Percentiles rank a stretch among this genome's conserved stretches.
Conservation (phyloP, 2,329 filamentous ascomycete genomes). For the Ophiostoma tasmaniense region DNA sequence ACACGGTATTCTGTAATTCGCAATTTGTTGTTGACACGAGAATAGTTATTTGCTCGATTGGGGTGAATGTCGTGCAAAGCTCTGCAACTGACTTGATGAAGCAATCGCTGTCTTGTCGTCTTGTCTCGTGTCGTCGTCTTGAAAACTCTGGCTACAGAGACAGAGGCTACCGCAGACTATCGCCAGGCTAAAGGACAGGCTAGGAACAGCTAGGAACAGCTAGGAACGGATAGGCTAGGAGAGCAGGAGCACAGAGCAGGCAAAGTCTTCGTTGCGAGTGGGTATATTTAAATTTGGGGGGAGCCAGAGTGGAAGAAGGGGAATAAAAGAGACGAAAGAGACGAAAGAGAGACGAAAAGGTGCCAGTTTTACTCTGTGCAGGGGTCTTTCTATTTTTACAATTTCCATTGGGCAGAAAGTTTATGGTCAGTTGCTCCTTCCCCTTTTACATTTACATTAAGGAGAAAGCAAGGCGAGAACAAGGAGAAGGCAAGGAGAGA, state of each 20-base stretch:
- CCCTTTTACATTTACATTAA: background rate
- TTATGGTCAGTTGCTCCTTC: background rate
- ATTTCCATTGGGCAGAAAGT: background rate
- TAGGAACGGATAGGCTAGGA: too few species aligned
- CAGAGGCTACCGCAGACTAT: background rate
- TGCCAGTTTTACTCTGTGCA: background rate
- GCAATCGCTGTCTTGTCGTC: background rate
- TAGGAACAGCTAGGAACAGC: too few species aligned
- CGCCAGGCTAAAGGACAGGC: background rate
- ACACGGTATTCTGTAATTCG: too few species aligned
- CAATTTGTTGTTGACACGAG: too few species aligned
- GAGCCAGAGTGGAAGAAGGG: constrained; percentile 6
- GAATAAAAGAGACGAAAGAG: constrained; percentile 9
- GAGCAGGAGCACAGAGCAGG: background rate
- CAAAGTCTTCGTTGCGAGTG: constrained; percentile 1
- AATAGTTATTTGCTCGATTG: too few species aligned
- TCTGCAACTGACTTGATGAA: background rate
- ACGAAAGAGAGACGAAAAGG: background rate
- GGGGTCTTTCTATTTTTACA: background rate
- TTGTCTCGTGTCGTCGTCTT: background rate
- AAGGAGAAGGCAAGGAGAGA: background rate
- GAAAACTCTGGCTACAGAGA: constrained; percentile 5
- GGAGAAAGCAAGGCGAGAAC: too few species aligned
- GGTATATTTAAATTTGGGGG: background rate
- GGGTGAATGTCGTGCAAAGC: too few species aligned